Percentiles rank a stretch among this genome's conserved stretches.
phyloP scores from a whole-genome alignment of 2,329 filamentous ascomycete species.

The Helminthosporium solani region DNA sequence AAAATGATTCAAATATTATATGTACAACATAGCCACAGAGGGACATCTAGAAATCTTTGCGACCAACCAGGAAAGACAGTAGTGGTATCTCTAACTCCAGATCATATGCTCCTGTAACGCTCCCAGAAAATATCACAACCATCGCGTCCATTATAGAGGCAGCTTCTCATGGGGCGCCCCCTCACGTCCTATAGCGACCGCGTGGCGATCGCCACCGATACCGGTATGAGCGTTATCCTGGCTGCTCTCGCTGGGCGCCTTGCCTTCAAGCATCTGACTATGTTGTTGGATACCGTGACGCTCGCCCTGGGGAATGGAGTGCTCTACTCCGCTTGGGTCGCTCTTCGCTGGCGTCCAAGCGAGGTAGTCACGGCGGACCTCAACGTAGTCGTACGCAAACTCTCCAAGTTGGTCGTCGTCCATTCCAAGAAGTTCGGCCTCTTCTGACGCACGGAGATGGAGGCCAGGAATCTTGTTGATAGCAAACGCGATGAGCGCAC shows the following conservation, averaged over 20 bases:
- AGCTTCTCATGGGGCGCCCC: conserved; percentile 41
- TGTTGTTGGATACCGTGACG: conserved; percentile 72
- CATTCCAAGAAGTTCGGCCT: conserved; percentile 84
- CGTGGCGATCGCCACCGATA: conserved; percentile 56
- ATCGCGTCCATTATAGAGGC: not conserved
- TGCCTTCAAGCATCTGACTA: conserved; percentile 63
- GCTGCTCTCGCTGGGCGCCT: conserved; percentile 50
- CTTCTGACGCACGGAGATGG: conserved; percentile 75
- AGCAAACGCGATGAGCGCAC: conserved; percentile 69
- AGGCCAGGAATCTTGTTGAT: conserved; percentile 77
- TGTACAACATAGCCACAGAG: not conserved
- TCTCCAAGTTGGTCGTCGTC: conserved; percentile 88
- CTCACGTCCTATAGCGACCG: conserved; percentile 47
- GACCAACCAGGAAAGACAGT: conserved; percentile 19
- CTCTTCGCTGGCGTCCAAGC: conserved; percentile 78
- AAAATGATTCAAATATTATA: not conserved
- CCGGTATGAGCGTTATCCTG: conserved; percentile 48
- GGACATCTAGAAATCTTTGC: not conserved
- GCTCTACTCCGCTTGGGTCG: conserved; percentile 61
- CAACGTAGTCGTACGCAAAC: conserved; percentile 88
- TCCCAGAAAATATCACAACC: conserved; percentile 10
- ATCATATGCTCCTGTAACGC: conserved; percentile 20
- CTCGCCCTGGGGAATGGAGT: conserved; percentile 63
- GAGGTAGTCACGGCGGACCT: conserved; percentile 83
- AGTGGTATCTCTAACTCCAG: conserved; percentile 37